Percentiles rank a stretch among this genome's conserved stretches.
phyloP scores from a whole-genome alignment of 306 rosid species.

The Echinosophora koreensis region DNA sequence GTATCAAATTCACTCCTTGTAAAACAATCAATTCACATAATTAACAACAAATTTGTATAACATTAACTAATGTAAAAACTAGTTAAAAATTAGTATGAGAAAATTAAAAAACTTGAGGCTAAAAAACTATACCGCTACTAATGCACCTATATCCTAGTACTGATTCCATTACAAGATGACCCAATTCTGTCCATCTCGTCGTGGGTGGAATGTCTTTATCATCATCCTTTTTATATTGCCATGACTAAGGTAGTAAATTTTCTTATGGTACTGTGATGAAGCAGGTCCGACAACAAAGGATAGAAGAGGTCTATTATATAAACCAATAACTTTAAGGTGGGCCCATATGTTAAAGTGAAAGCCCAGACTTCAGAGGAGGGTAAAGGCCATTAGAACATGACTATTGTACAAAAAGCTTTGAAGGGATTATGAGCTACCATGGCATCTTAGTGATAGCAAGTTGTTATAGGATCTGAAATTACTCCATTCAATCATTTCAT shows the following conservation, averaged over 20 bases:
- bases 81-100: too few relatives aligned
- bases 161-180: conserved; percentile 33
- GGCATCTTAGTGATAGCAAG: conserved; percentile 19
- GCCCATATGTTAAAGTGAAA: conserved; percentile 25
- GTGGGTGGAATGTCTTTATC: conserved; percentile 53
- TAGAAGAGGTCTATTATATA: conserved; percentile 15
- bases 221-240: conserved; percentile 32
- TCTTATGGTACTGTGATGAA: conserved; percentile 26
- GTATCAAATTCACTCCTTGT: too few relatives aligned
- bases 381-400: conserved; percentile 4
- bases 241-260: not conserved
- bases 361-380: not conserved
- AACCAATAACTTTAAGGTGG: conserved; percentile 37
- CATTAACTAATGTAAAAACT: too few relatives aligned
- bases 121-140: not conserved
- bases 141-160: conserved; percentile 30
- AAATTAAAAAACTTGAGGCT: not conserved
- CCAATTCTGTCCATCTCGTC: conserved; percentile 36
- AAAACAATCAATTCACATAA: too few relatives aligned
- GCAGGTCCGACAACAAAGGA: conserved; percentile 41
- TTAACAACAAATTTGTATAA: too few relatives aligned
- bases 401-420: not conserved
- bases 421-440: not conserved
- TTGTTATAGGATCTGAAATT: conserved; percentile 1
- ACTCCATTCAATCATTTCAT: not conserved